Evolutionary conservation across 176 grass and related monocot species (phyloP), one percentile per base, ranked within the genome.

Genomic region (Tillandsia leiboldiana): DNA sequence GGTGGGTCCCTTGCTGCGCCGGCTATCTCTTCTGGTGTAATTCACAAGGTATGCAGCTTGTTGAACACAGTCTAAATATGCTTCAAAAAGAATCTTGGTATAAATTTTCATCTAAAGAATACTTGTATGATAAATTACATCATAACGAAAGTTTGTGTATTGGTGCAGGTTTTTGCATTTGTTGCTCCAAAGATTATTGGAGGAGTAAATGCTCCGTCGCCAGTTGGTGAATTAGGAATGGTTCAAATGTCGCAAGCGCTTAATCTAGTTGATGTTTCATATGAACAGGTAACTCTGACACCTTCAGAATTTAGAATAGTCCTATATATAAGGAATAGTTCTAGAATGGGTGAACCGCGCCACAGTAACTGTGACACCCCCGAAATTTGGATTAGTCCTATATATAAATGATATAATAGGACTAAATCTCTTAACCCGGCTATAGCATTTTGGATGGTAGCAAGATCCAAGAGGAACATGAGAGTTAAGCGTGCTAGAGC

Each of bases 171-270:
- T 70, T 90, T 64, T 83, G 86, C 84, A 76, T 97, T 97, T 70
- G 64, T 59, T 61, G 89, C 86, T 24, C 93, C 93, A 48, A 97
- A 97, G 85, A 92, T 97, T 75, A 85, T 97, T 78, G 93, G 93
- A 17, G 93, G 93, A 81, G n/a, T 58, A 73, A 85, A 90, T 81
- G 93, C 93, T 67, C 93, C 93, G 77, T 90, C 93, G 1, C 93
- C 93, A 58, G 82, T 97, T 50, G 93, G 86, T 67, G 93, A 97
- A 63, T 79, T 97, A 63, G 86, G 89, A 48, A 87, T 97, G 93
- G 85, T 80, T 72, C 83, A 97, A 69, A 97, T 97, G 93, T 90
- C 84, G 14, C 93, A 97, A 70, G 93, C 93, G 1, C 79, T 97
- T 72, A 78, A 87, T 87, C 85, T 97, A 56, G 58, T 92, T 87